Evolutionary conservation across 2,329 filamentous ascomycete species (phyloP).

Genomic region (Claviceps pazoutovae): DNA sequence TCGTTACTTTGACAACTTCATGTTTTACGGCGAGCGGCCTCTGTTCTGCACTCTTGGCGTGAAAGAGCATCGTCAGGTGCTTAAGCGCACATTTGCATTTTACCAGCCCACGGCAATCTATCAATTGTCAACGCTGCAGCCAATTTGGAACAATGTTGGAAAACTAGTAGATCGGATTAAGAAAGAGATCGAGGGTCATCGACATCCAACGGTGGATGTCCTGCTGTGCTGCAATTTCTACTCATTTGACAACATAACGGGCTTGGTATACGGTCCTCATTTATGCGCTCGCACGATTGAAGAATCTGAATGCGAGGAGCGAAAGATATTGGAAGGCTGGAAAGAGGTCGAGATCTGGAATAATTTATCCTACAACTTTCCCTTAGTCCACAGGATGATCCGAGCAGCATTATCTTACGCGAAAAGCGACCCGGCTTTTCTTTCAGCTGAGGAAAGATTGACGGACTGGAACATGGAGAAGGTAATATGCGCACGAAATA

Average conservation of each 20-base stretch:
- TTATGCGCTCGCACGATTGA: constrained; percentile 3
- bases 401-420: neutral
- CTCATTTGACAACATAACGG: constrained; percentile 5
- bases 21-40: constrained; percentile 3
- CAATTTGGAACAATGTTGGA: neutral
- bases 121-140: neutral
- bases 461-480: constrained; percentile 3
- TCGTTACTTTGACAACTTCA: constrained; percentile 3
- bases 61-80: constrained; percentile 4
- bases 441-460: constrained; percentile 4
- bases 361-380: constrained; percentile 2
- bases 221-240: constrained; percentile 3
- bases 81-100: constrained; percentile 3
- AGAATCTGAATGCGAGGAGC: constrained; percentile 1
- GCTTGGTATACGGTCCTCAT: neutral
- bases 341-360: constrained; percentile 4
- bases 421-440: constrained; percentile 1
- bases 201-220: neutral
- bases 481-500: neutral
- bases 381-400: neutral
- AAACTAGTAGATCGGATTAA: constrained; percentile 1
- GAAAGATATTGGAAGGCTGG: constrained; percentile 1
- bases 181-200: neutral
- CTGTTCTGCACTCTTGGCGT: constrained; percentile 1
- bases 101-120: constrained; percentile 3